Percentiles rank a stretch among this genome's conserved stretches.
phyloP scores from a whole-genome alignment of 2,329 filamentous ascomycete species.

The Scortechinia acanthostroma region DNA sequence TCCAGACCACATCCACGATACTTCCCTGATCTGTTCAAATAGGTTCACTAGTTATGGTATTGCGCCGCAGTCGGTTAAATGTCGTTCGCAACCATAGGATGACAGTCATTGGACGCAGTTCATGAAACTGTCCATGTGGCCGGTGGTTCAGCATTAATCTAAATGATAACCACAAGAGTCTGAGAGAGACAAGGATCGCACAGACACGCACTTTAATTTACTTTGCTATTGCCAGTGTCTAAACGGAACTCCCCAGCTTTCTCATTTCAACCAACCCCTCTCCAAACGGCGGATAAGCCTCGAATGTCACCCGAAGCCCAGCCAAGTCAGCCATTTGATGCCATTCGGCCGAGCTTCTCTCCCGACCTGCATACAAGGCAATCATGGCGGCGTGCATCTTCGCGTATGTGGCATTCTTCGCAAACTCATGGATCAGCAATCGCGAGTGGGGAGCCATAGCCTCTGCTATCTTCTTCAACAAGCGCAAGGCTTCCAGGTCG shows the following conservation, averaged over 20 bases:
- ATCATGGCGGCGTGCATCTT: constrained; percentile 25
- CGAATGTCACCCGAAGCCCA: constrained; percentile 22
- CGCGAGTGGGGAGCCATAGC: constrained; percentile 22
- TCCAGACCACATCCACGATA: too few relatives aligned
- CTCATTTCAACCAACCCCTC: constrained; percentile 25
- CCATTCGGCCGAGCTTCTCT: constrained; percentile 22
- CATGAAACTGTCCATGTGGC: too few relatives aligned
- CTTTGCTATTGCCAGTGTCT: not conserved
- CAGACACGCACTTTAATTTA: too few relatives aligned
- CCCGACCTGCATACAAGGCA: constrained; percentile 19
- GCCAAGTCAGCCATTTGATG: constrained; percentile 18
- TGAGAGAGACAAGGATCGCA: too few relatives aligned
- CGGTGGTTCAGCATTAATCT: too few relatives aligned
- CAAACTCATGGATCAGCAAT: constrained; percentile 22
- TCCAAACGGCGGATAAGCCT: constrained; percentile 18
- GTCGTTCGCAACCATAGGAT: too few relatives aligned
- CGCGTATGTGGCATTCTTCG: constrained; percentile 22
- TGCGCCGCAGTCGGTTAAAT: too few relatives aligned
- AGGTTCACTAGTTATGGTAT: too few relatives aligned
- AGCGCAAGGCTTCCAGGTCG: constrained; percentile 20
- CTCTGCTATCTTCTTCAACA: constrained; percentile 21
- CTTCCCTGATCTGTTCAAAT: too few relatives aligned
- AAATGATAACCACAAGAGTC: too few relatives aligned
- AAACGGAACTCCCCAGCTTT: too few relatives aligned
- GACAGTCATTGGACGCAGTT: too few relatives aligned